Base-by-base conservation (phyloP, 805 yeast species). In the Saturnispora galanensis region DNA sequence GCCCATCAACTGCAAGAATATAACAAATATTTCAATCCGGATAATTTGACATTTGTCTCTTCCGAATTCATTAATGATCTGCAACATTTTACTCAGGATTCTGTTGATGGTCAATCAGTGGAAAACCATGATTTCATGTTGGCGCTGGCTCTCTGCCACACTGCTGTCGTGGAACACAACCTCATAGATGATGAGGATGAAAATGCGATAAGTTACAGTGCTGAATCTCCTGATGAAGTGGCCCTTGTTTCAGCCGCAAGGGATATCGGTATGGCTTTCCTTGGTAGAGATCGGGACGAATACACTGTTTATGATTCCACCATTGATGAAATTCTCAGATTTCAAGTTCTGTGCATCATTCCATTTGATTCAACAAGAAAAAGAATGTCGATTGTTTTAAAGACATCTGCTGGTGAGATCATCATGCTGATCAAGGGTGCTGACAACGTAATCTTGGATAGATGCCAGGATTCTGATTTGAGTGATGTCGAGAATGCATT, bases 201-300 rank as follows among this genome's bases (percentile, higher is more conserved):
- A 8, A 74, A 71, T 15, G 56, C 61, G 31, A 58, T 77, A 35
- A 69, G 69, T 28, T 80, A 76, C 63, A 81, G 82, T 54, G 89
- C 90, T 1, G 89, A 84, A 56, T 81, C 88, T 8, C 94, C 94
- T 0, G 94, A 84, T 64, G 94, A 84, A 59, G 77, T 81, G 35
- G 89, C 93, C 1, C 68, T 84, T 44, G 90, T 84, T n/a, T 68
- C 81, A 2, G 80, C 75, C 38, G 90, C 90, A 1, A 67, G 84
- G 42, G 90, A 82, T 57, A 53, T 83, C 29, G 94, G 94, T 9
- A 70, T 79, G 52, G 79, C 74, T 0, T 74, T 81, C 56, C 61
- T 70, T 17, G 81, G 73, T 36, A 67, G 78, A 37, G 68, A 69
- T 16, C 69, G 82, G 56, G 69, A 68, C 34, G 66, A 71, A 3